Conservation (phyloP, 331 rosid genomes). For the Acacia pycnantha region DNA sequence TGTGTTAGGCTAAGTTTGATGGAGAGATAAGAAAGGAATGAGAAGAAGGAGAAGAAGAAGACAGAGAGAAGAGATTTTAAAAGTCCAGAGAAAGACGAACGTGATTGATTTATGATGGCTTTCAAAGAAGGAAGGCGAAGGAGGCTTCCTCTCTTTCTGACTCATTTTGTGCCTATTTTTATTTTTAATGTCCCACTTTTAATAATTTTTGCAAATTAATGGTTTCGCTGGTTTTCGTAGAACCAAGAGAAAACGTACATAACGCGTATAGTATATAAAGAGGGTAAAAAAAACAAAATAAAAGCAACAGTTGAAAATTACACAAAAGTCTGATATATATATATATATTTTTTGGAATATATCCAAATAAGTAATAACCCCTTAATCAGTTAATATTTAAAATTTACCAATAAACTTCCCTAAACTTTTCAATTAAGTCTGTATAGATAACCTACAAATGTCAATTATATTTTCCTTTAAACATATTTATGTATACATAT, state of each 20-base stretch:
- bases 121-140: conserved; percentile 1
- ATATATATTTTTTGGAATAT: too few relatives aligned
- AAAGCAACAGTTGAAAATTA: not conserved
- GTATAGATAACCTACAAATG: too few relatives aligned
- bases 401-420: too few relatives aligned
- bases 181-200: conserved; percentile 8
- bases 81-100: conserved; percentile 4
- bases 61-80: not conserved
- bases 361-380: too few relatives aligned
- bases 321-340: too few relatives aligned
- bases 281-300: not conserved
- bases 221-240: not conserved
- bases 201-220: not conserved
- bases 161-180: not conserved
- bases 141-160: not conserved
- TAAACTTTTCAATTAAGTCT: too few relatives aligned
- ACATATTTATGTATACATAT: too few relatives aligned
- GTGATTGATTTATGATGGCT: conserved; percentile 17
- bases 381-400: too few relatives aligned
- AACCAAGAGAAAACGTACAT: not conserved
- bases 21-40: not conserved
- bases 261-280: not conserved
- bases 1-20: not conserved
- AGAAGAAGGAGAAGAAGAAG: not conserved
- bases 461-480: too few relatives aligned